Percentiles rank a stretch among this genome's conserved stretches.
These are phyloP conservation scores for Saturnispora ahearnii DNA, from an alignment of 805 yeast genomes.

Conservation along the genomic window DNA sequence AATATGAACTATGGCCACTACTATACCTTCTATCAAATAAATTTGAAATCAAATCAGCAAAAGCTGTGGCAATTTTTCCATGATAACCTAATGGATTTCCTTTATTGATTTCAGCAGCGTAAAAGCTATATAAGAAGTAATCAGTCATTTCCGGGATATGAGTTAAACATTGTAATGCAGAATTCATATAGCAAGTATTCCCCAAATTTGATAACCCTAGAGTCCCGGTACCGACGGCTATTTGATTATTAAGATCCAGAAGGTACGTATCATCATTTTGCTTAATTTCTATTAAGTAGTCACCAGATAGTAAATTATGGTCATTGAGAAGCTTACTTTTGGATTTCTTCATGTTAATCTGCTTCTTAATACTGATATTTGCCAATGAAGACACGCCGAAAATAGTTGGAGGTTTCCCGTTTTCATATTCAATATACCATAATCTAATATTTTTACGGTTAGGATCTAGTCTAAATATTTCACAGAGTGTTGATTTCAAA, in stretches of 20 bases:
- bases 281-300: slow-evolving; percentile 22
- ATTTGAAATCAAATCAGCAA: slow-evolving; percentile 57
- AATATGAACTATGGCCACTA: slow-evolving; percentile 21
- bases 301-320: slow-evolving; percentile 10
- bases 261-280: slow-evolving; percentile 21
- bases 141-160: slow-evolving; percentile 78
- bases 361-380: slow-evolving; percentile 12
- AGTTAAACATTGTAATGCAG: slow-evolving; percentile 80
- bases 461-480: slow-evolving; percentile 15
- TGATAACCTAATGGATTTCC: slow-evolving; percentile 78
- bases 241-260: slow-evolving; percentile 17
- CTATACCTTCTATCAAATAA: slow-evolving; percentile 35
- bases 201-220: slow-evolving; percentile 68
- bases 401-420: slow-evolving; percentile 13
- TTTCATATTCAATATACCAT: slow-evolving; percentile 20
- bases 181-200: slow-evolving; percentile 90
- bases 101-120: slow-evolving; percentile 56
- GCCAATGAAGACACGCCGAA: slow-evolving; percentile 15
- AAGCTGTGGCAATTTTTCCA: slow-evolving; percentile 74
- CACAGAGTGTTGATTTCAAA: slow-evolving; percentile 17
- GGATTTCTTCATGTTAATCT: slow-evolving; percentile 19
- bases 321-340: slow-evolving; percentile 5
- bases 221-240: slow-evolving; percentile 35
- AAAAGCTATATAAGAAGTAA: slow-evolving; percentile 60
- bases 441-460: slow-evolving; percentile 14